Conservation (phyloP, 352 stramenopile species). For the Phytophthora brassicae region DNA sequence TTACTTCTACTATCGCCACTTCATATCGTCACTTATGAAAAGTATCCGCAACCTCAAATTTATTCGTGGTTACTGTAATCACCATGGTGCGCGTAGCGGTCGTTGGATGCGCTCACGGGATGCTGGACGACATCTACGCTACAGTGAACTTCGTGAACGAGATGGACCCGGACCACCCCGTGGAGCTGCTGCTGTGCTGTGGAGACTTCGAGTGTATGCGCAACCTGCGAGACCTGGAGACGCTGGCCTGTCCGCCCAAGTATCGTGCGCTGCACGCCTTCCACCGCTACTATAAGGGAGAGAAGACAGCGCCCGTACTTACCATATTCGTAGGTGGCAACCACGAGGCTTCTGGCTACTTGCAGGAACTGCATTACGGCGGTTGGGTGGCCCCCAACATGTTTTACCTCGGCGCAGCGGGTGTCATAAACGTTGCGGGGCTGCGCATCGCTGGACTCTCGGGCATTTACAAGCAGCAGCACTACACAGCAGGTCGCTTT, state of each 20-base stretch:
- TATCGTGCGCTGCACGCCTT: constrained; percentile 94
- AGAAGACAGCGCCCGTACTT: constrained; percentile 91
- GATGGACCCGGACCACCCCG: constrained; percentile 64
- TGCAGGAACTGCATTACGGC: constrained; percentile 97
- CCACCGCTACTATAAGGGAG: constrained; percentile 95
- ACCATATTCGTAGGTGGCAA: constrained; percentile 99
- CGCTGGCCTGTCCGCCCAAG: constrained; percentile 95
- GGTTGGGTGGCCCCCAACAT: constrained; percentile 99
- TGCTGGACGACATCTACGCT: constrained; percentile 98
- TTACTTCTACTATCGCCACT: neutral
- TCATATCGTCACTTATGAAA: constrained; percentile 5
- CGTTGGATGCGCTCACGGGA: constrained; percentile 98
- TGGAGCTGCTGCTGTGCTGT: constrained; percentile 97
- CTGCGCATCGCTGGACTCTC: constrained; percentile 96
- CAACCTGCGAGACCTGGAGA: constrained; percentile 94
- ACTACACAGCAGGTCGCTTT: constrained; percentile 91
- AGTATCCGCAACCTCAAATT: constrained; percentile 6
- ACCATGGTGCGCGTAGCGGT: constrained; percentile 87
- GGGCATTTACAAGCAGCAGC: constrained; percentile 96
- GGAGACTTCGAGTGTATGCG: constrained; percentile 99
- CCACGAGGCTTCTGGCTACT: constrained; percentile 97
- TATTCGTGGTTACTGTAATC: constrained; percentile 1
- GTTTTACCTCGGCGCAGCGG: constrained; percentile 96
- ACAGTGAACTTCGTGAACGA: constrained; percentile 92
- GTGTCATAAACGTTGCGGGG: constrained; percentile 91